Conservation (phyloP, 2,329 filamentous ascomycete genomes). For the Zymoseptoria passerinii region DNA sequence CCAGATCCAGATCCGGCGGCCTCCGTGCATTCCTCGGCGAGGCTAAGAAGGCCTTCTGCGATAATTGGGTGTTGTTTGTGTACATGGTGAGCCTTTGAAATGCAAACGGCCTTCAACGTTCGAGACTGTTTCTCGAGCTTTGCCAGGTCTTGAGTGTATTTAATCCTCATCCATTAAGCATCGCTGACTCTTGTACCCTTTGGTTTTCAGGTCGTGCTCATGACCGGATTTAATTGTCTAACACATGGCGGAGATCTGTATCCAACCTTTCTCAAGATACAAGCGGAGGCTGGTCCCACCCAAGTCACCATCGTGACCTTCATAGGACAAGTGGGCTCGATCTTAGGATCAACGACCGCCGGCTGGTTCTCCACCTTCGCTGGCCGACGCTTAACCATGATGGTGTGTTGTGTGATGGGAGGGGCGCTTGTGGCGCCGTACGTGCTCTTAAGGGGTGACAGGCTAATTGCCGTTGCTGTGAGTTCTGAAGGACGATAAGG, state of each 20-base stretch:
- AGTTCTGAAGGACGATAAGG: slow-evolving; percentile 10
- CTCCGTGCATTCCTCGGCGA: slow-evolving; percentile 16
- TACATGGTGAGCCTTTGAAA: slow-evolving; percentile 23
- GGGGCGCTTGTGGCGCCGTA: slow-evolving; percentile 32
- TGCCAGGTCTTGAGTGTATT: no score
- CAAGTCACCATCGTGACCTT: slow-evolving; percentile 31
- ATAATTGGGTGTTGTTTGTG: slow-evolving; percentile 31
- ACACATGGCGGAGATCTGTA: slow-evolving; percentile 32
- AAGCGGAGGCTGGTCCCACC: slow-evolving; percentile 25
- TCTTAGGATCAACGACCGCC: slow-evolving; percentile 29
- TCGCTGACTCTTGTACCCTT: no score
- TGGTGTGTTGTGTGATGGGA: slow-evolving; percentile 30
- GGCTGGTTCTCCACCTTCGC: slow-evolving; percentile 32
- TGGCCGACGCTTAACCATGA: slow-evolving; percentile 32
- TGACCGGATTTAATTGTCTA: slow-evolving; percentile 18
- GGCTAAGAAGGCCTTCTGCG: slow-evolving; percentile 18
- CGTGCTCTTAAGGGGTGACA: slow-evolving; percentile 25
- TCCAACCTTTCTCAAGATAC: slow-evolving; percentile 34
- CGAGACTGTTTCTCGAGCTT: no score
- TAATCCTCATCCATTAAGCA: no score
- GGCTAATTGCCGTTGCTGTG: slow-evolving; percentile 29
- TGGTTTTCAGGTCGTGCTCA: slow-evolving; percentile 2
- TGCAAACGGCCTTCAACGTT: no score
- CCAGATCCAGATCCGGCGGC: slow-evolving; percentile 1
- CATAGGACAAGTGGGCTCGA: slow-evolving; percentile 29